Evolutionary conservation across 371 early-diverging fungal genomes (phyloP).

Genomic region (Ordospora pajunii): DNA sequence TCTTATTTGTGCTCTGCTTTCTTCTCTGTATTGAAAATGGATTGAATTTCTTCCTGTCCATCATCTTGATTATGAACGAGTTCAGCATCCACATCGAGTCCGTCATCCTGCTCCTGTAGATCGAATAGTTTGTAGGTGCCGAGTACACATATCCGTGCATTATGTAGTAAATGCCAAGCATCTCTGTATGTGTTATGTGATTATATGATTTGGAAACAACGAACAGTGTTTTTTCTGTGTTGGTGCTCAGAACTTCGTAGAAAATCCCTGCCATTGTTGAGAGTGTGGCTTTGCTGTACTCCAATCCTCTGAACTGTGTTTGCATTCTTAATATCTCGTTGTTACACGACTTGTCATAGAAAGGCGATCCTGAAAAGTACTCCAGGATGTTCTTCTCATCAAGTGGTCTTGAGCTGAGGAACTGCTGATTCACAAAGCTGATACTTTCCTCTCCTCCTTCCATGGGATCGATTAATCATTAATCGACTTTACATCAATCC

Average conservation of each 20-base stretch:
- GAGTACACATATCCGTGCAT: conserved; percentile 48
- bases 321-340: conserved; percentile 92
- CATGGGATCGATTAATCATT: neutral
- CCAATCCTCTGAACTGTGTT: conserved; percentile 72
- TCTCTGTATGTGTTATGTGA: neutral
- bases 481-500: too few relatives aligned
- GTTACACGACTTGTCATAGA: conserved; percentile 84
- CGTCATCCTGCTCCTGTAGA: conserved; percentile 24
- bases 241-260: conserved; percentile 21
- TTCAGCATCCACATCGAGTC: conserved; percentile 32
- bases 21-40: neutral
- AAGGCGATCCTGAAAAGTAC: conserved; percentile 82
- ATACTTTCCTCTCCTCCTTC: conserved; percentile 30
- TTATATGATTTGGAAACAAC: conserved; percentile 35
- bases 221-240: conserved; percentile 26
- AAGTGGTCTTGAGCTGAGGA: conserved; percentile 42
- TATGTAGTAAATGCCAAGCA: conserved; percentile 36
- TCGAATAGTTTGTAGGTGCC: conserved; percentile 26
- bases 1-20: neutral
- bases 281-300: conserved; percentile 64
- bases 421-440: conserved; percentile 54
- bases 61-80: conserved; percentile 25
- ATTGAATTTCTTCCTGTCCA: conserved; percentile 16
- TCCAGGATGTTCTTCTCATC: conserved; percentile 71
- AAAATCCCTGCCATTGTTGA: conserved; percentile 31